A percentile compares a stretch with the other conserved stretches of the same genome.
Evolutionary conservation across 495 filamentous ascomycete species (phyloP).

Genomic region (Saxophila tyrrhenica): DNA sequence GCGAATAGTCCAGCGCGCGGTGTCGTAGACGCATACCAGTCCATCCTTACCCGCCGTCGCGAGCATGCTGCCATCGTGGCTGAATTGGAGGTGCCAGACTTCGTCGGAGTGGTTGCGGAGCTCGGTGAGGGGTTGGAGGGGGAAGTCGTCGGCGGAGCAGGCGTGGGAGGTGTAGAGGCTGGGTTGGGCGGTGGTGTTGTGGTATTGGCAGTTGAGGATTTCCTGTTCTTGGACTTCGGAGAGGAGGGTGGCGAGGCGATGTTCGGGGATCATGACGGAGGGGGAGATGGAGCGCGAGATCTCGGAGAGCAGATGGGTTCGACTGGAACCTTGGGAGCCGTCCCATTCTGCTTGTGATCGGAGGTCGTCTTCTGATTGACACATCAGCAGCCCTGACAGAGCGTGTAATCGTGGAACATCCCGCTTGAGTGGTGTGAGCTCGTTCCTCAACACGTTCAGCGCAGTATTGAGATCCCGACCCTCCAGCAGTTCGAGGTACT

Average conservation of each 20-base stretch:
- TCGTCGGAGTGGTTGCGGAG: slow-evolving; percentile 70
- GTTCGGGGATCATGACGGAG: slow-evolving; percentile 95
- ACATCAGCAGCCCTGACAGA: slow-evolving; percentile 86
- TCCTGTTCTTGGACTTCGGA: slow-evolving; percentile 71
- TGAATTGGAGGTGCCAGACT: slow-evolving; percentile 85
- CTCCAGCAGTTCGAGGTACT: slow-evolving; percentile 87
- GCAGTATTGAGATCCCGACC: slow-evolving; percentile 59
- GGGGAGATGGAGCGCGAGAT: slow-evolving; percentile 90
- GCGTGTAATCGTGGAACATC: slow-evolving; percentile 66
- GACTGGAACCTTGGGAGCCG: slow-evolving; percentile 67
- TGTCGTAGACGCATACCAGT: slow-evolving; percentile 72
- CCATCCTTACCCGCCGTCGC: slow-evolving; percentile 71
- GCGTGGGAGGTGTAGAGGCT: slow-evolving; percentile 83
- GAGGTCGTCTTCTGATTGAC: slow-evolving; percentile 63
- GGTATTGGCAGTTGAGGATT: slow-evolving; percentile 74
- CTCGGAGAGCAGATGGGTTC: slow-evolving; percentile 62
- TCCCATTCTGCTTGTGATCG: slow-evolving; percentile 80
- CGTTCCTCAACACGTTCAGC: slow-evolving; percentile 67
- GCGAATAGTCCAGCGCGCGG: slow-evolving; percentile 51
- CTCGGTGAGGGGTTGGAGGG: slow-evolving; percentile 51
- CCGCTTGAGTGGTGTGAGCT: slow-evolving; percentile 78
- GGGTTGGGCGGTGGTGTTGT: slow-evolving; percentile 66
- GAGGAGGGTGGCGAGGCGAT: slow-evolving; percentile 76
- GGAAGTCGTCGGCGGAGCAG: slow-evolving; percentile 73
- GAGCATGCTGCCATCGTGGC: slow-evolving; percentile 72